Base-by-base conservation (phyloP, 352 stramenopile genomes). In the Globisporangium radiosum region DNA sequence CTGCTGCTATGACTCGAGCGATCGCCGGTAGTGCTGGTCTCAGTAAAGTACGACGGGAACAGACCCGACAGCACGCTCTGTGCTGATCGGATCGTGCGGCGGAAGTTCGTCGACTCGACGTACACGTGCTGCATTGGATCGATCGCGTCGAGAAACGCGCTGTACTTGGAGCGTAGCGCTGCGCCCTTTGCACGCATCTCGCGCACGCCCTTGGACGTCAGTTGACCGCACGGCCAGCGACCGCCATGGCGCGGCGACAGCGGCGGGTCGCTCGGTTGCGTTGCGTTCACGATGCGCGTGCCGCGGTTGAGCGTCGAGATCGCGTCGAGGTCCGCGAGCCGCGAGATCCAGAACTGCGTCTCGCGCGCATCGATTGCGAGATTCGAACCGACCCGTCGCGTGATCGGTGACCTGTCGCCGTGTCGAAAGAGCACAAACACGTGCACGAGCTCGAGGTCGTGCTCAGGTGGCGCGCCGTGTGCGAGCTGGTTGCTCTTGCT, bases 101-200 rank as follows among this genome's bases (percentile, higher is more conserved):
- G 65, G 53, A 93, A 84, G 63, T 93, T 91, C 52, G 84, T 93
- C 56, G 79, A 91, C 58, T 87, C 68, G 13, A 90, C 78, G 52
- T 90, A 78, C 39, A 92, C 63, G 43, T 90, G 64, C 11, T 39
- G 52, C 6, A 57, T 45, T 11, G 77, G 72, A 36, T 87, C 53
- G 1, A 71, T 45, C 10, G 60, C 55, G 8, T 57, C 19, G 15
- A 92, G 48, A 11, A 90, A 68, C 7, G 42, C 39, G 0, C 55
- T 53, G 65, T 93, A 91, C 14, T 58, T 67, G 2, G 65, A 39
- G 9, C 76, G 73, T 11, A 93, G 52, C 40, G 57, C 51, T 5
- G 68, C 66, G 11, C 81, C 83, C 49, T 87, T 86, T 25, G 25
- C 55, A 7, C 66, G 70, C 84, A 91, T 93, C 57, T 81, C 81